A percentile compares a stretch with the other conserved stretches of the same genome.
phyloP scores from a whole-genome alignment of 495 filamentous ascomycete genomes.

The Acidiella bohemica region DNA sequence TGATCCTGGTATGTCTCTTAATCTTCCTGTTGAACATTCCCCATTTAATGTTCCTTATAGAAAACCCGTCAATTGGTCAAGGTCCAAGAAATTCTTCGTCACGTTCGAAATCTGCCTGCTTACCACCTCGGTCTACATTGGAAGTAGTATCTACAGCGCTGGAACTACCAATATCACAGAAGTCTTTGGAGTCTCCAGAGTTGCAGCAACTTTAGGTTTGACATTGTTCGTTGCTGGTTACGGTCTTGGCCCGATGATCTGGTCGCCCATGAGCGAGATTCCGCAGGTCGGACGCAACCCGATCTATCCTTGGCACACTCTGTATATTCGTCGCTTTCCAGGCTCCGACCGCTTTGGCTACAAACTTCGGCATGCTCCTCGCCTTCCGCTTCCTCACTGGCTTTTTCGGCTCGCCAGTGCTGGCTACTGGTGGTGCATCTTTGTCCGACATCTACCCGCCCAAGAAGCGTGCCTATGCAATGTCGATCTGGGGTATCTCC shows the following conservation, averaged over 20 bases:
- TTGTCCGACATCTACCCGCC: slow-evolving; percentile 31
- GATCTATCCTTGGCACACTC: slow-evolving; percentile 36
- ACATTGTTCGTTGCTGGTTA: slow-evolving; percentile 38
- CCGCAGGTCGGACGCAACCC: slow-evolving; percentile 38
- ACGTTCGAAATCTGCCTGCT: slow-evolving; percentile 34
- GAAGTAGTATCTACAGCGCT: slow-evolving; percentile 35
- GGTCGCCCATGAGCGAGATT: slow-evolving; percentile 39
- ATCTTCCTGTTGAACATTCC: neutral
- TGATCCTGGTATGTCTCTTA: slow-evolving; percentile 20
- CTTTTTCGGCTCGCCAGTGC: slow-evolving; percentile 38
- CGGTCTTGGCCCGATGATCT: slow-evolving; percentile 37
- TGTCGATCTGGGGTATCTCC: slow-evolving; percentile 25
- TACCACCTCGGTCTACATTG: slow-evolving; percentile 38
- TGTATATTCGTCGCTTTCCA: slow-evolving; percentile 41
- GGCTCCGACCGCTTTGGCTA: slow-evolving; percentile 33
- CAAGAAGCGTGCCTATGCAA: slow-evolving; percentile 26
- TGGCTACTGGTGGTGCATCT: slow-evolving; percentile 43
- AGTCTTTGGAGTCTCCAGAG: slow-evolving; percentile 35
- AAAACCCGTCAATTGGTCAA: slow-evolving; percentile 34
- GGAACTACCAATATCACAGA: slow-evolving; percentile 26
- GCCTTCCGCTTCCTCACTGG: slow-evolving; percentile 43
- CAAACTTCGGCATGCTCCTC: slow-evolving; percentile 39
- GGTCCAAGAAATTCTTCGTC: slow-evolving; percentile 29
- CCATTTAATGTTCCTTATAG: too few species aligned
- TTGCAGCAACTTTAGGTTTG: slow-evolving; percentile 37